These are phyloP conservation scores for Populus deltoides DNA, from an alignment of 345 rosid genomes.

Conservation along the genomic window DNA sequence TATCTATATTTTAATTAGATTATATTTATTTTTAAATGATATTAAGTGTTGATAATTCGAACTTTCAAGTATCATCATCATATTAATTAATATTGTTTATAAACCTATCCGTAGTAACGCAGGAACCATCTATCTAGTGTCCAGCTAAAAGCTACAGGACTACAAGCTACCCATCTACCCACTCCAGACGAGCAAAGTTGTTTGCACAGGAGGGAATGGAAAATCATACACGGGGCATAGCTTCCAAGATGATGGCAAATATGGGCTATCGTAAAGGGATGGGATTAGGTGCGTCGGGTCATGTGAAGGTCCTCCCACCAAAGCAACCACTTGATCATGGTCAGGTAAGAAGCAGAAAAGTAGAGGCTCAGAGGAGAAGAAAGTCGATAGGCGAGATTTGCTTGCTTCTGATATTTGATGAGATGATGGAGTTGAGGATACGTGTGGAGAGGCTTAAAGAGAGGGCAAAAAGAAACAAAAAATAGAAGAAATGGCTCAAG, in stretches of 20 bases:
- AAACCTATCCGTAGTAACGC: no score
- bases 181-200: slow-evolving; percentile 45
- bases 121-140: background rate
- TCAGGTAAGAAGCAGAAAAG: slow-evolving; percentile 40
- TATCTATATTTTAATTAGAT: no score
- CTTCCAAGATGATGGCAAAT: slow-evolving; percentile 94
- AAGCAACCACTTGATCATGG: slow-evolving; percentile 80
- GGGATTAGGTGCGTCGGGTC: slow-evolving; percentile 87
- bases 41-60: no score
- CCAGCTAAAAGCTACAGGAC: slow-evolving; percentile 65
- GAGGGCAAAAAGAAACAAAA: slow-evolving; percentile 73
- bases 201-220: slow-evolving; percentile 73
- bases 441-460: slow-evolving; percentile 67
- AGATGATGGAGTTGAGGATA: slow-evolving; percentile 58
- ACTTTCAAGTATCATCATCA: no score
- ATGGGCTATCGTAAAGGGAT: slow-evolving; percentile 95
- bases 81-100: no score
- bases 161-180: slow-evolving; percentile 54
- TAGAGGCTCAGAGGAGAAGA: slow-evolving; percentile 53
- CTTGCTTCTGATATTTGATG: slow-evolving; percentile 63
- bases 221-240: slow-evolving; percentile 90
- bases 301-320: slow-evolving; percentile 77
- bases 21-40: no score
- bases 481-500: slow-evolving; percentile 92
- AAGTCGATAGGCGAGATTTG: slow-evolving; percentile 57